Conservation (phyloP, 495 filamentous ascomycete genomes). For the Amniculicola lignicola region DNA sequence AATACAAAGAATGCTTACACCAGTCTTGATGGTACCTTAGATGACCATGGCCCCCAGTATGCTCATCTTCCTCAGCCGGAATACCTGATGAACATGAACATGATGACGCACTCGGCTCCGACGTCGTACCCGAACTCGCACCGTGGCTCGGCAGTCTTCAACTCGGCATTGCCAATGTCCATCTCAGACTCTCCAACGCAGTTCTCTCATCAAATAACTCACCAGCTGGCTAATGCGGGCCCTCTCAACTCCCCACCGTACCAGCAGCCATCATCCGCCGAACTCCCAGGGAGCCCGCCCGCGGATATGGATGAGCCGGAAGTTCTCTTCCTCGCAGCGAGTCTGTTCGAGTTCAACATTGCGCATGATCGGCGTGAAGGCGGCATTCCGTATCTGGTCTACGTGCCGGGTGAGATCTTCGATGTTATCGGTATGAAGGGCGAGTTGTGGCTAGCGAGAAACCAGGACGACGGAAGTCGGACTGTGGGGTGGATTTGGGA, state of each 20-base stretch:
- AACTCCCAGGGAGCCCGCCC: slow-evolving; percentile 16
- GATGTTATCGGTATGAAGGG: slow-evolving; percentile 81
- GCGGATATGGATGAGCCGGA: slow-evolving; percentile 44
- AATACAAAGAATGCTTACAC: background rate
- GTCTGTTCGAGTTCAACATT: slow-evolving; percentile 94
- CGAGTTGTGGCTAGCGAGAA: slow-evolving; percentile 94
- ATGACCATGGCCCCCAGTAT: slow-evolving; percentile 12
- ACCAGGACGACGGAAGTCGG: slow-evolving; percentile 79
- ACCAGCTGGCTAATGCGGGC: too few relatives aligned
- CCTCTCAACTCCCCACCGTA: too few relatives aligned
- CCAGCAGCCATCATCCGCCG: background rate
- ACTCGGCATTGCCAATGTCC: slow-evolving; percentile 40
- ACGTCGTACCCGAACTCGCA: slow-evolving; percentile 12
- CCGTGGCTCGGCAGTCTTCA: slow-evolving; percentile 36
- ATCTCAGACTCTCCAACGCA: slow-evolving; percentile 15
- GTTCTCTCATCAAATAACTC: too few relatives aligned
- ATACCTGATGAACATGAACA: too few relatives aligned
- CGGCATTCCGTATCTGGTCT: slow-evolving; percentile 93
- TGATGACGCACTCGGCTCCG: slow-evolving; percentile 1
- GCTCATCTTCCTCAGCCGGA: too few relatives aligned
- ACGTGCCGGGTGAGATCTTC: slow-evolving; percentile 80
- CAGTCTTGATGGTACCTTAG: slow-evolving; percentile 23
- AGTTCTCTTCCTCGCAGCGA: slow-evolving; percentile 85
- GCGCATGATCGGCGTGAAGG: slow-evolving; percentile 86
- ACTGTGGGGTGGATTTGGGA: slow-evolving; percentile 98